Conservation (phyloP, 495 filamentous ascomycete genomes). For the Aspergillus nanangensis region DNA sequence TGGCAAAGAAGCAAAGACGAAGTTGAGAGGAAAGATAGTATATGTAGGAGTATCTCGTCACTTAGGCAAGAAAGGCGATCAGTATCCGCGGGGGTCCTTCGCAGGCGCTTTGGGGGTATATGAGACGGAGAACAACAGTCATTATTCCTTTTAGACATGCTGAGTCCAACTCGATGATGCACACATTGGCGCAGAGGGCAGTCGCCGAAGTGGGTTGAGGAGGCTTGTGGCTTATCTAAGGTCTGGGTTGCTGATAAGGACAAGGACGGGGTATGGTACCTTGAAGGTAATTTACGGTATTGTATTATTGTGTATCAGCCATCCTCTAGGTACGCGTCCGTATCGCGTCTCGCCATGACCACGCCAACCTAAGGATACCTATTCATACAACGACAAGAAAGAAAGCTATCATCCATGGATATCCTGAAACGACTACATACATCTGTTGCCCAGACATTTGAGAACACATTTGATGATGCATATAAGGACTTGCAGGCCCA, state of each 20-base stretch:
- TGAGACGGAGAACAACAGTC: slow-evolving; percentile 13
- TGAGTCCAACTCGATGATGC: too few species aligned
- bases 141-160: slow-evolving; percentile 44
- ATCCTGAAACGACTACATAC: slow-evolving; percentile 30
- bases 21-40: slow-evolving; percentile 71
- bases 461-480: slow-evolving; percentile 28
- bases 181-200: too few species aligned
- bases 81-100: slow-evolving; percentile 14
- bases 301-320: too few species aligned
- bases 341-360: too few species aligned
- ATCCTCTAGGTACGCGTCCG: too few species aligned
- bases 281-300: too few species aligned
- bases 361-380: too few species aligned
- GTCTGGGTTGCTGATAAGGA: too few species aligned
- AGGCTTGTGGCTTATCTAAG: too few species aligned
- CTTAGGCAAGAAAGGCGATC: slow-evolving; percentile 63
- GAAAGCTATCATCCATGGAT: slow-evolving; percentile 24
- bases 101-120: slow-evolving; percentile 33
- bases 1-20: slow-evolving; percentile 65
- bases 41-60: slow-evolving; percentile 82
- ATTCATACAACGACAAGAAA: too few species aligned
- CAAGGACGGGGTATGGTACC: too few species aligned
- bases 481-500: slow-evolving; percentile 23
- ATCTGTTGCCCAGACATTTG: slow-evolving; percentile 26
- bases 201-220: too few species aligned